Conservation (phyloP, 768 basidiomycete species). For the Grammothele lineata region DNA sequence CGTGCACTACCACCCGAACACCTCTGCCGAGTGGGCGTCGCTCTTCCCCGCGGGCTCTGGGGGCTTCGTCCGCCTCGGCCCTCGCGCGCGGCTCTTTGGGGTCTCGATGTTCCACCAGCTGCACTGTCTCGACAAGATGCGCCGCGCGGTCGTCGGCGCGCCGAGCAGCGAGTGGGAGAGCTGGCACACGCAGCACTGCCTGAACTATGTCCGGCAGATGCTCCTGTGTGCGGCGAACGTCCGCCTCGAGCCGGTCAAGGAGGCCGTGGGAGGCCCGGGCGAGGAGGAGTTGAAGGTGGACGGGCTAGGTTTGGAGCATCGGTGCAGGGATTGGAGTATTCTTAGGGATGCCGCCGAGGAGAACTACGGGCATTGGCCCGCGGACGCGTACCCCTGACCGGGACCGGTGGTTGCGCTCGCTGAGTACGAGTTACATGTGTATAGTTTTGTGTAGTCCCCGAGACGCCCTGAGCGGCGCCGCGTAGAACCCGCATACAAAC, state of each 20-base stretch:
- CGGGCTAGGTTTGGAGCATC: slow-evolving; percentile 26
- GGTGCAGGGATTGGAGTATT: slow-evolving; percentile 4
- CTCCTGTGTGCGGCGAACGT: slow-evolving; percentile 29
- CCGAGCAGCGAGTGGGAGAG: background rate
- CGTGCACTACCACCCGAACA: no score
- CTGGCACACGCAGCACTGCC: slow-evolving; percentile 28
- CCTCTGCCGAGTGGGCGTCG: slow-evolving; percentile 14
- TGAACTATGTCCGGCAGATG: slow-evolving; percentile 30
- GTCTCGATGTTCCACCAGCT: no score
- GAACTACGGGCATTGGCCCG: no score
- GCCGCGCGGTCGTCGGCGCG: slow-evolving; percentile 21
- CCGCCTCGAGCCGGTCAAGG: slow-evolving; percentile 25
- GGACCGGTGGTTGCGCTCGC: no score
- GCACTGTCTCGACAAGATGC: no score
- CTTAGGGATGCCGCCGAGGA: slow-evolving; percentile 22
- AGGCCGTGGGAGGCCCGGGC: slow-evolving; percentile 1
- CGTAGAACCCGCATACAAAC: no score
- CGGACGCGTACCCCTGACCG: no score
- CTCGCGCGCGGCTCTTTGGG: slow-evolving; percentile 33
- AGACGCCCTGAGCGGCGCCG: no score
- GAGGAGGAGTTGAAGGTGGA: no score
- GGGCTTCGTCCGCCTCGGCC: slow-evolving; percentile 29
- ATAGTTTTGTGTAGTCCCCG: no score
- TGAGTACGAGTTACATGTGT: no score
- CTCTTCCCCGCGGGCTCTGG: slow-evolving; percentile 21